These are phyloP conservation scores for Candida sojae DNA, from an alignment of 1,139 yeast genomes.

Conservation along the genomic window DNA sequence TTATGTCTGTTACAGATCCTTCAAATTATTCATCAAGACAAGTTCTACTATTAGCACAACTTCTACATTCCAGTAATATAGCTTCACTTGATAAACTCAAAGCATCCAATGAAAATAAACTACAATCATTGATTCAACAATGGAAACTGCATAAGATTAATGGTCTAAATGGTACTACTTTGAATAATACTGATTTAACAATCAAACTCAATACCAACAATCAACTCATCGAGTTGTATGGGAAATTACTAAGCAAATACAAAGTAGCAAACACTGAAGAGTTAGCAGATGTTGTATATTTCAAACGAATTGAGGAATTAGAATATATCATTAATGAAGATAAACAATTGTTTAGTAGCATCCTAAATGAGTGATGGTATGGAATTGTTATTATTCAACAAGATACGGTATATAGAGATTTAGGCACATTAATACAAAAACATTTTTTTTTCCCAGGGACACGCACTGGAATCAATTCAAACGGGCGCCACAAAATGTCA, in stretches of 20 bases:
- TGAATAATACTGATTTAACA: slow-evolving; percentile 1
- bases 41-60: slow-evolving; percentile 19
- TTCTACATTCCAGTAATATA: slow-evolving; percentile 20
- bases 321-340: slow-evolving; percentile 13
- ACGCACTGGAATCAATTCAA: no score
- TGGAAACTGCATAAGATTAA: slow-evolving; percentile 19
- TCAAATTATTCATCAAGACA: slow-evolving; percentile 17
- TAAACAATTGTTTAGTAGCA: slow-evolving; percentile 14
- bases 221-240: slow-evolving; percentile 19
- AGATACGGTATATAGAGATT: no score
- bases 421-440: no score
- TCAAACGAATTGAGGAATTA: slow-evolving; percentile 18
- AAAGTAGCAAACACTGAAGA: slow-evolving; percentile 20
- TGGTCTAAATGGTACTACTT: background rate
- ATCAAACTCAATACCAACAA: slow-evolving; percentile 14
- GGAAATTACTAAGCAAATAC: slow-evolving; percentile 14
- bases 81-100: slow-evolving; percentile 11
- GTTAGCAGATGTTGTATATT: slow-evolving; percentile 22
- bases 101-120: slow-evolving; percentile 10
- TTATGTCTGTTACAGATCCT: slow-evolving; percentile 10
- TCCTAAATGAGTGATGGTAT: background rate
- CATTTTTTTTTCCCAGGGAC: no score
- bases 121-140: slow-evolving; percentile 11
- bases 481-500: no score
- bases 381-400: no score